phyloP scores from a whole-genome alignment of 1,284 basidiomycete genomes.

The Grifola frondosa region DNA sequence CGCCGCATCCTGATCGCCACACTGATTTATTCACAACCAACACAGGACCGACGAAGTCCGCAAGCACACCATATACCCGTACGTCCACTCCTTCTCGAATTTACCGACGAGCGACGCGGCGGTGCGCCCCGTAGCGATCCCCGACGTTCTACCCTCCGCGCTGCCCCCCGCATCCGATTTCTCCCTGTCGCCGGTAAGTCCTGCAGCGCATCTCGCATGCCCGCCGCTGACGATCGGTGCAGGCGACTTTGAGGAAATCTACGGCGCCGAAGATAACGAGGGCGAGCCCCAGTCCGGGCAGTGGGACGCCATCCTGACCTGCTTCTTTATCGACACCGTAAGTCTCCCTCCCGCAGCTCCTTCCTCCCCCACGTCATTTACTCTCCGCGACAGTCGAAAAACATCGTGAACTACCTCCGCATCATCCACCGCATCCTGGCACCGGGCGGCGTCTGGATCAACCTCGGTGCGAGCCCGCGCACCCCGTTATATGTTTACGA shows the following conservation, averaged over 20 bases:
- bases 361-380: not conserved
- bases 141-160: conserved; percentile 80
- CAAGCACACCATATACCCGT: conserved; percentile 81
- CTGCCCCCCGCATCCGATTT: conserved; percentile 52
- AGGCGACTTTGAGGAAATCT: conserved; percentile 94
- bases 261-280: conserved; percentile 56
- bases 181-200: conserved; percentile 78
- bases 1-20: conserved; percentile 7
- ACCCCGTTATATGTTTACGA: not conserved
- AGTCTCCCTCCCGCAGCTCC: not conserved
- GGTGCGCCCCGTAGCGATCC: conserved; percentile 69
- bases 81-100: conserved; percentile 90
- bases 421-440: conserved; percentile 80
- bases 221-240: not conserved
- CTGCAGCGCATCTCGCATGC: not conserved
- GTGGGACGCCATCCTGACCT: conserved; percentile 92
- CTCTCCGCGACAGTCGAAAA: conserved; percentile 65
- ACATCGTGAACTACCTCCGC: conserved; percentile 87
- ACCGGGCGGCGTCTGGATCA: conserved; percentile 89
- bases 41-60: conserved; percentile 64
- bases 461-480: conserved; percentile 48
- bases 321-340: conserved; percentile 97
- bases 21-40: conserved; percentile 10
- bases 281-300: conserved; percentile 67
- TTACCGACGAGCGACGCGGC: conserved; percentile 58